Evolutionary conservation across 2,329 filamentous ascomycete species (phyloP).

Genomic region (Fusarium penzigii): DNA sequence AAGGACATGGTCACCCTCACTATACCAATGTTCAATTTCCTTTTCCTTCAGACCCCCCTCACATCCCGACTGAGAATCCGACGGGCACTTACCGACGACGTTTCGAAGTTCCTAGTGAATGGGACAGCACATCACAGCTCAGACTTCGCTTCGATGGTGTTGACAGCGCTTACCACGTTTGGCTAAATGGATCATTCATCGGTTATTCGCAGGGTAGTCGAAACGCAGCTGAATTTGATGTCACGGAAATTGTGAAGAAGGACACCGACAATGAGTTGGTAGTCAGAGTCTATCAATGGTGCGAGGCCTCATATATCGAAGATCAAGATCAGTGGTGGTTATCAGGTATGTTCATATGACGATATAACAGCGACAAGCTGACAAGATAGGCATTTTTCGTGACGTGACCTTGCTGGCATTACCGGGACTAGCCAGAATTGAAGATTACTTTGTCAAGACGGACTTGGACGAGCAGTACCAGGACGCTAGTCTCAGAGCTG

Average conservation of each 20-base stretch:
- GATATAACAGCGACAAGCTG: too few relatives aligned
- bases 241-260: background rate
- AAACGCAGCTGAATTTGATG: background rate
- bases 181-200: background rate
- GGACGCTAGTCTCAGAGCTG: background rate
- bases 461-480: background rate
- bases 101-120: background rate
- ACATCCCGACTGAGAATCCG: background rate
- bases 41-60: background rate
- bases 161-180: background rate
- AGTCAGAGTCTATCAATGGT: background rate
- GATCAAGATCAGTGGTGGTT: constrained; percentile 3
- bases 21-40: background rate
- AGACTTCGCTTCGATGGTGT: background rate
- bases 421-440: background rate
- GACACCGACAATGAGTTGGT: background rate
- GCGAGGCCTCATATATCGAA: background rate
- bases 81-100: background rate
- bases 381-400: background rate
- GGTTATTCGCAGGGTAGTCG: background rate
- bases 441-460: background rate
- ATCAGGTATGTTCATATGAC: background rate
- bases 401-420: background rate
- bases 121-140: background rate
- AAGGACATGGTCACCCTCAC: background rate